These are phyloP conservation scores for Paxillus rubicundulus DNA, from an alignment of 768 basidiomycete species.

Conservation along the genomic window DNA sequence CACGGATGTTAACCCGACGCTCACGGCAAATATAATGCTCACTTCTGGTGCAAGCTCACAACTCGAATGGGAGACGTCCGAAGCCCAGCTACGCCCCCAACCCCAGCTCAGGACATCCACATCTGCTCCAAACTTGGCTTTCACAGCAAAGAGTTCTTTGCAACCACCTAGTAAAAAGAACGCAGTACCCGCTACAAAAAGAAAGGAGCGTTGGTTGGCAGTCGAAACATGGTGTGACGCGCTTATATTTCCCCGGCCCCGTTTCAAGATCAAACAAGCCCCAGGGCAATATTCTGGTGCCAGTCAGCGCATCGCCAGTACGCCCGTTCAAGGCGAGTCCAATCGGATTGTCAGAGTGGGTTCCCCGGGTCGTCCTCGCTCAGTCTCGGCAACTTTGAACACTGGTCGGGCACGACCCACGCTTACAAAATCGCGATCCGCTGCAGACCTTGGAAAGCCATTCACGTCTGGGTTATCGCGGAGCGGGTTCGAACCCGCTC, in stretches of 20 bases:
- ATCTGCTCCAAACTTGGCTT: slow-evolving; percentile 65
- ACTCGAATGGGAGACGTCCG: neutral
- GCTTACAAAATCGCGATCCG: slow-evolving; percentile 22
- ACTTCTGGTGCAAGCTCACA: neutral
- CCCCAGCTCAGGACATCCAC: slow-evolving; percentile 48
- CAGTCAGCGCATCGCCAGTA: slow-evolving; percentile 42
- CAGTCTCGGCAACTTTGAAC: slow-evolving; percentile 11
- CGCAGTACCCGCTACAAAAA: slow-evolving; percentile 33
- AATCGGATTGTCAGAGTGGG: neutral
- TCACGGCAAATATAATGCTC: slow-evolving; percentile 1
- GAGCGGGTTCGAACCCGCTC: slow-evolving; percentile 16
- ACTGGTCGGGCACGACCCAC: neutral
- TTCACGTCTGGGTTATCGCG: slow-evolving; percentile 4
- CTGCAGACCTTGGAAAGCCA: slow-evolving; percentile 13
- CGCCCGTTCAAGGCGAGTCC: slow-evolving; percentile 34
- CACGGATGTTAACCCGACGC: slow-evolving; percentile 7
- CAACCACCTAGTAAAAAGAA: slow-evolving; percentile 19
- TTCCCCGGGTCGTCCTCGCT: slow-evolving; percentile 23
- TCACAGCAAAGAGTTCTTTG: slow-evolving; percentile 6
- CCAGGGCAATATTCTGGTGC: slow-evolving; percentile 13
- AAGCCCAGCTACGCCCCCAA: neutral
- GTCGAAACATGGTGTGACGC: slow-evolving; percentile 85
- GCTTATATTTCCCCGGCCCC: slow-evolving; percentile 70
- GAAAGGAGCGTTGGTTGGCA: slow-evolving; percentile 64
- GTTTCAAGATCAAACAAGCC: slow-evolving; percentile 53